Evolutionary conservation across 352 stramenopile species (phyloP).

Genomic region (Pythium coloratum): DNA sequence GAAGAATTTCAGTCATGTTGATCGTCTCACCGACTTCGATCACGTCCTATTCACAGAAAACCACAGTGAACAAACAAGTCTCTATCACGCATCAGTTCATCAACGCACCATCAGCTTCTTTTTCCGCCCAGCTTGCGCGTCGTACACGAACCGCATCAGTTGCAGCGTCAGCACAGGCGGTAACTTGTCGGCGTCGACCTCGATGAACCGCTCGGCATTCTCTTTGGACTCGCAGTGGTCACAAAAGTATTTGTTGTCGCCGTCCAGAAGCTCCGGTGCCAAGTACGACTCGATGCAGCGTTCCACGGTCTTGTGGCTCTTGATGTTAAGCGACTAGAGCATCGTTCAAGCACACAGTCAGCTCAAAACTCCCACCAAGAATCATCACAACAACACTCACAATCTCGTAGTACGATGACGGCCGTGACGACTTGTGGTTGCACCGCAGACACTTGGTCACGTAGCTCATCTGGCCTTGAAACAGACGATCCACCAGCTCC

Average conservation of each 20-base stretch:
- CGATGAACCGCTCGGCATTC: slow-evolving; percentile 69
- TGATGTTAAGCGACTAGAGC: slow-evolving; percentile 79
- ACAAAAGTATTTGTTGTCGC: slow-evolving; percentile 89
- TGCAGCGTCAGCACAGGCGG: slow-evolving; percentile 79
- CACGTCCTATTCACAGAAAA: slow-evolving; percentile 52
- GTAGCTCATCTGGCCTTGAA: slow-evolving; percentile 83
- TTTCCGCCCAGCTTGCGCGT: slow-evolving; percentile 64
- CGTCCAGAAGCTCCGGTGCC: slow-evolving; percentile 70
- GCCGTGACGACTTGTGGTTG: slow-evolving; percentile 57
- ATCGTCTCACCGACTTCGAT: slow-evolving; percentile 81
- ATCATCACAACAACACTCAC: slow-evolving; percentile 25
- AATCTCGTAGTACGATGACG: slow-evolving; percentile 83
- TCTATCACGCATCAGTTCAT: background rate
- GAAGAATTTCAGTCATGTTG: slow-evolving; percentile 71
- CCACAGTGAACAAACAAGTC: background rate
- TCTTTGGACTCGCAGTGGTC: slow-evolving; percentile 75
- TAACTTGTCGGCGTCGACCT: slow-evolving; percentile 53
- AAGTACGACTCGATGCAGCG: slow-evolving; percentile 75
- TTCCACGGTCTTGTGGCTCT: slow-evolving; percentile 71
- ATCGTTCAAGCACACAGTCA: background rate
- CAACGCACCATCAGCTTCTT: slow-evolving; percentile 81
- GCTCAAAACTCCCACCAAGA: background rate
- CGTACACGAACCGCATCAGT: slow-evolving; percentile 87
- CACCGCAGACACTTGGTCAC: slow-evolving; percentile 81
- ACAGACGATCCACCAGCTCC: slow-evolving; percentile 74